A percentile compares a stretch with the other conserved stretches of the same genome.
Conservation (phyloP, 306 rosid species). For the Vicia sativa region DNA sequence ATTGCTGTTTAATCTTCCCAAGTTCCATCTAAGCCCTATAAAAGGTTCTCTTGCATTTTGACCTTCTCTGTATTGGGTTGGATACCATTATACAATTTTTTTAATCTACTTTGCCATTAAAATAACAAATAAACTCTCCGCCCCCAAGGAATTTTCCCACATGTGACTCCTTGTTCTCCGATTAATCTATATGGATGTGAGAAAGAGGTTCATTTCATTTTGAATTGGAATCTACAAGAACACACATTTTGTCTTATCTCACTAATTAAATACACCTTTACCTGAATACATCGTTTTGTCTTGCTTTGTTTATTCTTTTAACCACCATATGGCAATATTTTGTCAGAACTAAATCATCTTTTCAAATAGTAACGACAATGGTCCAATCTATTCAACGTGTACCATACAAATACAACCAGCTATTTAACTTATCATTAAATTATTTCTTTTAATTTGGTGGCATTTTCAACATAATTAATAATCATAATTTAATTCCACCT, state of each 20-base stretch:
- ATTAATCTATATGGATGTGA: background rate
- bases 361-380: background rate
- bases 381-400: slow-evolving; percentile 17
- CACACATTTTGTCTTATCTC: slow-evolving; percentile 1
- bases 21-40: too few species aligned
- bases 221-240: background rate
- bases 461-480: background rate
- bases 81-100: too few species aligned
- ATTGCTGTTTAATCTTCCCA: too few species aligned
- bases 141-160: too few species aligned
- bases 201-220: background rate
- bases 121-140: too few species aligned
- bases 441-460: background rate
- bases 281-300: slow-evolving; percentile 9
- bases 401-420: background rate
- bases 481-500: background rate
- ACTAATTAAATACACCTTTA: background rate
- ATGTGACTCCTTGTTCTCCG: too few species aligned
- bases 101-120: too few species aligned
- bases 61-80: too few species aligned
- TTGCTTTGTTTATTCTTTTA: background rate
- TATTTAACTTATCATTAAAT: background rate
- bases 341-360: slow-evolving; percentile 19
- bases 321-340: background rate
- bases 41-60: too few species aligned